Percentiles rank a stretch among this genome's conserved stretches.
Evolutionary conservation across 805 yeast species (phyloP).

Genomic region (Saturnispora kantuleensis): DNA sequence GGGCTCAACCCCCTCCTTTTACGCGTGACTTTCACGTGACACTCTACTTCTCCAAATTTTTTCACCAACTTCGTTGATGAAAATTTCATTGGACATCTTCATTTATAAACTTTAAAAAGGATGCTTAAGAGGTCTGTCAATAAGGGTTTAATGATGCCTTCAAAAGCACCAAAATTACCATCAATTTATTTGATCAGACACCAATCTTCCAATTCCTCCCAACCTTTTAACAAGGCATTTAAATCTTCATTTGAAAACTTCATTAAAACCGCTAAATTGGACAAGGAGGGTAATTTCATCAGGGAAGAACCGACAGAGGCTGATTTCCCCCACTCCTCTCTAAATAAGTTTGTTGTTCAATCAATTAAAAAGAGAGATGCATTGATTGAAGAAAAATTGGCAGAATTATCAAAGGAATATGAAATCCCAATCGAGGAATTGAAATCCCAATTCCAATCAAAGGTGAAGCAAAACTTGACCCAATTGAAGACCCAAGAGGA

Average conservation of each 20-base stretch:
- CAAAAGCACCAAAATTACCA: neutral
- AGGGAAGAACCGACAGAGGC: conserved; percentile 14
- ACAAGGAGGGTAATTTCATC: conserved; percentile 19
- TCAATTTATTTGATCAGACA: neutral
- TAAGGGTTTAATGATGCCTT: neutral
- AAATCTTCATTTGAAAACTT: conserved; percentile 9
- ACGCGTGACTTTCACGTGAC: conserved; percentile 7
- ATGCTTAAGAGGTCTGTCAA: neutral
- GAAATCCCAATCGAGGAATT: conserved; percentile 17
- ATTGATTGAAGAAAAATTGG: conserved; percentile 20
- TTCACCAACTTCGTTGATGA: neutral
- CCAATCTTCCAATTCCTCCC: neutral
- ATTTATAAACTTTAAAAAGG: neutral
- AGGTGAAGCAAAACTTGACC: conserved; percentile 12
- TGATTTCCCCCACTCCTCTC: conserved; percentile 18
- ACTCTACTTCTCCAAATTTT: neutral
- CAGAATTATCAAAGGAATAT: conserved; percentile 16
- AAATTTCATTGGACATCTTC: neutral
- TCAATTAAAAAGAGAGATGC: conserved; percentile 15
- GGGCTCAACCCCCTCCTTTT: neutral
- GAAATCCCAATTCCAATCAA: conserved; percentile 15
- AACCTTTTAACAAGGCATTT: conserved; percentile 8
- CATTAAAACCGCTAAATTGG: conserved; percentile 13
- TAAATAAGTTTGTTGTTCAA: conserved; percentile 14
- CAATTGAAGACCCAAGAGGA: conserved; percentile 4